phyloP scores from a whole-genome alignment of 371 early-diverging fungal genomes.

The Entomophthora muscae region DNA sequence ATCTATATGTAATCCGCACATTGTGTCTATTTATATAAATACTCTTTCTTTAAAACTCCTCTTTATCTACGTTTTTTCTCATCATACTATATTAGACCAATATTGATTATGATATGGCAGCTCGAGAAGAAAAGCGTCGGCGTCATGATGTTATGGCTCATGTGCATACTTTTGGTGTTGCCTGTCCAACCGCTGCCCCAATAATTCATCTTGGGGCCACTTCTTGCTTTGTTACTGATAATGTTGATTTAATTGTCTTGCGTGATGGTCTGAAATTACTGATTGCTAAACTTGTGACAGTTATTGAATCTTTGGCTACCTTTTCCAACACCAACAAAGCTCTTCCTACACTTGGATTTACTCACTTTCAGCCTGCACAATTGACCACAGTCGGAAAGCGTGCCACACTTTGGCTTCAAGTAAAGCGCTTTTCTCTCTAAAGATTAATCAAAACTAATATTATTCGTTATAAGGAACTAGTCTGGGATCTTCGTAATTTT shows the following conservation, averaged over 20 bases:
- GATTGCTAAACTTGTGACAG: constrained; percentile 67
- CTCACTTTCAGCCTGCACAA: constrained; percentile 97
- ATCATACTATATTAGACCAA: too few relatives aligned
- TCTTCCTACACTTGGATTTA: constrained; percentile 90
- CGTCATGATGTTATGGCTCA: constrained; percentile 98
- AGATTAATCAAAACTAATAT: too few relatives aligned
- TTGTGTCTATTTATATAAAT: too few relatives aligned
- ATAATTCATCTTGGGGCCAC: constrained; percentile 97
- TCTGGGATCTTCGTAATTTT: constrained; percentile 92
- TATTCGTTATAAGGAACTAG: constrained; percentile 60
- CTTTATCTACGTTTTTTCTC: too few relatives aligned
- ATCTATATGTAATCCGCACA: too few relatives aligned
- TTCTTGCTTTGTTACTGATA: constrained; percentile 94
- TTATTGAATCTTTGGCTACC: constrained; percentile 52
- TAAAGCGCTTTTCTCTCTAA: constrained; percentile 4
- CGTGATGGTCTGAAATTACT: constrained; percentile 86
- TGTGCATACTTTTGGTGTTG: constrained; percentile 86
- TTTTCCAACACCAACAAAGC: constrained; percentile 69
- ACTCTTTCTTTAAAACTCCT: too few relatives aligned
- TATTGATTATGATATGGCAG: constrained; percentile 68
- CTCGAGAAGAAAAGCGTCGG: constrained; percentile 81
- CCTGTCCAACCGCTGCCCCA: constrained; percentile 75
- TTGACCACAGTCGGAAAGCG: constrained; percentile 96
- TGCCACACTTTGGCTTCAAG: constrained; percentile 84
- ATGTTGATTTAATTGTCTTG: constrained; percentile 87